Evolutionary conservation across 2,329 filamentous ascomycete species (phyloP), one percentile per base, ranked within the genome.

Genomic region (Aspergillus sp.): DNA sequence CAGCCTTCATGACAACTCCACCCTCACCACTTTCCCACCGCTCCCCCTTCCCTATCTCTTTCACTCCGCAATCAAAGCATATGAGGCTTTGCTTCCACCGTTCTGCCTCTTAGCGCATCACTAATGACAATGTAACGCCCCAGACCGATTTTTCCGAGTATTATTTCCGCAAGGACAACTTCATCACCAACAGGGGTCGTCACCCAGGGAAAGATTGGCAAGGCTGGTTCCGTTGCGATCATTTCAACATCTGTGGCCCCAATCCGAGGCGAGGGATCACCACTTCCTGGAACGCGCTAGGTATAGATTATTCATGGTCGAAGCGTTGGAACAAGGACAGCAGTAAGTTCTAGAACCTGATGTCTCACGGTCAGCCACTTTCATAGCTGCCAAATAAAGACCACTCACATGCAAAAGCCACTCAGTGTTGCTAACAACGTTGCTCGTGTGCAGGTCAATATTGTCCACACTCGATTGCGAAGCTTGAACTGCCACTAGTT

Each of bases 171-270:
- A 46, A 45, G 24, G 14, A 38, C 30, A 26, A 33, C 41, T 41
- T 36, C 44, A 44, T 45, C 22, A 30, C 35, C 33, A 41, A 44
- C 38, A n/a, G n/a, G 47, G 46, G 43, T 45, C 46, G 32, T 41
- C 33, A 47, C 45, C 30, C 32, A 42, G 24, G 41, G 48, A 47
- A 56, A 54, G 50, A 61, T 61, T 61, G 57, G 56, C 53, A 55
- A 59, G 60, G 61, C 61, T 60, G 61, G 61, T 52, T 56, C 59
- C 52, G 41, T 53, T 59, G 54, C 59, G 57, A 57, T 61, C 54
- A 40, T 49, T 49, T 57, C 42, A 47, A 45, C 43, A 36, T 36
- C 41, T 26, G 14, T 17, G 35, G 13, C 14, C 35, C 35, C 35
- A n/a, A 17, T 38, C 16, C 16, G 20, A 40, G 46, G 41, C 42